Base-by-base conservation (phyloP, 208 protist species). In the Polymyxa betae region DNA sequence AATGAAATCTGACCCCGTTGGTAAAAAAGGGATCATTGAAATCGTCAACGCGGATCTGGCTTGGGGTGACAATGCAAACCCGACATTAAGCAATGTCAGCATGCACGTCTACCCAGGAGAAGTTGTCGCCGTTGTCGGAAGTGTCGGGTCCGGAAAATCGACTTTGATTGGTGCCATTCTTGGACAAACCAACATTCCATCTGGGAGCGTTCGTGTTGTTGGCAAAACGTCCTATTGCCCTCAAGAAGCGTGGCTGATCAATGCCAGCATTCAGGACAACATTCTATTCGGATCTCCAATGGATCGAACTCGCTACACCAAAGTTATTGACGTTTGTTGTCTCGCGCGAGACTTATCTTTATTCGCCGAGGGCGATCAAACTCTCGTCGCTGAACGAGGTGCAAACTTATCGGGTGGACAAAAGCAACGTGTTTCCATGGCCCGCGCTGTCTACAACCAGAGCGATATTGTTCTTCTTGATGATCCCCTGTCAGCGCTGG, bases 191-290 rank as follows among this genome's bases (percentile, higher is more conserved):
- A 5, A 66, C n/a, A 0, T 5, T 24, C 38, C 0, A 0, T 5
- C n/a, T 66, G 82, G 77, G 0, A 49, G 0, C 45, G 44, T 95
- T n/a, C 44, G 0, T 0, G 82, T 93, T 1, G 29, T 68, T 12
- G 95, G 94, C 0, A 35, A 0, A 0, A 82, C 96, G 20, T 95
- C 94, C 0, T 96, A 96, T 77, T 93, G 95, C 24, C 90, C 95
- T 38, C 96, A 98, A 91, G 90, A 94, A 90, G 91, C 95, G 16
- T 97, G 95, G 93, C 96, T 97, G 29, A 89, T 94, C 0, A 97
- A 95, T 88, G 88, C 91, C 0, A 96, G 96, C 0, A 32, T 98
- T 0, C 78, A 82, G 10, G 94, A 97, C 16, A 98, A 98, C 91
- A 96, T 98, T 82, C 64, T 96, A n/a, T 96, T 97, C 88, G 95